These are phyloP conservation scores for Allium fistulosum DNA, from an alignment of 106 monocot species.

Conservation along the genomic window DNA sequence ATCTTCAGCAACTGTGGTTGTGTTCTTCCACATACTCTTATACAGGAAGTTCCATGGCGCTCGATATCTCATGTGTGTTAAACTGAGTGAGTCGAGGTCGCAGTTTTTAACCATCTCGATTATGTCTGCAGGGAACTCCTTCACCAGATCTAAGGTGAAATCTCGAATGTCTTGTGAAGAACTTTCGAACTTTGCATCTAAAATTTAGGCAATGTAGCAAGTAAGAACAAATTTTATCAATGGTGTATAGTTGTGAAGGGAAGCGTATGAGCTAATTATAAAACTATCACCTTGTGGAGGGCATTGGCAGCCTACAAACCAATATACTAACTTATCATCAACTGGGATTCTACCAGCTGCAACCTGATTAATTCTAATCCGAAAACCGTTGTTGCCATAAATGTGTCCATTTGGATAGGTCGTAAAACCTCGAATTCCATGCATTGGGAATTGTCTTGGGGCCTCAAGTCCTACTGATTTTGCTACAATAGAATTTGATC, in stretches of 20 bases:
- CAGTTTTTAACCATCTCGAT: conserved; percentile 14
- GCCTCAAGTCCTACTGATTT: conserved; percentile 14
- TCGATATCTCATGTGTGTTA: too few relatives aligned
- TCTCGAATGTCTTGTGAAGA: conserved; percentile 8
- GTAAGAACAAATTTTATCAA: not conserved
- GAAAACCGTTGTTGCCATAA: conserved; percentile 1
- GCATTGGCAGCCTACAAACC: conserved; percentile 8
- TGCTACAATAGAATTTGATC: conserved; percentile 25
- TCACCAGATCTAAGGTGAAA: not conserved
- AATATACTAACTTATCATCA: conserved; percentile 18
- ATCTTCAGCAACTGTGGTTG: conserved; percentile 25
- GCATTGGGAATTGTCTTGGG: not conserved
- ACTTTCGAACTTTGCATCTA: conserved; percentile 7
- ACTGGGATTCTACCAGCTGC: conserved; percentile 16
- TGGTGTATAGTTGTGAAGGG: too few relatives aligned
- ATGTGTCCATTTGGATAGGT: conserved; percentile 18
- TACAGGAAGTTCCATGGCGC: too few relatives aligned
- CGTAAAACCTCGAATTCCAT: conserved; percentile 13
- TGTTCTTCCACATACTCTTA: too few relatives aligned
- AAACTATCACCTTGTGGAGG: not conserved
- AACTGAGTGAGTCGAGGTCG: conserved; percentile 9
- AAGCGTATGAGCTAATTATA: too few relatives aligned
- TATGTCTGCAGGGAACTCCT: conserved; percentile 11
- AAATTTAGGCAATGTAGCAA: not conserved
- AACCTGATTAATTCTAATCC: not conserved